Conservation (phyloP, 2,329 filamentous ascomycete species). For the Periconia sp. region DNA sequence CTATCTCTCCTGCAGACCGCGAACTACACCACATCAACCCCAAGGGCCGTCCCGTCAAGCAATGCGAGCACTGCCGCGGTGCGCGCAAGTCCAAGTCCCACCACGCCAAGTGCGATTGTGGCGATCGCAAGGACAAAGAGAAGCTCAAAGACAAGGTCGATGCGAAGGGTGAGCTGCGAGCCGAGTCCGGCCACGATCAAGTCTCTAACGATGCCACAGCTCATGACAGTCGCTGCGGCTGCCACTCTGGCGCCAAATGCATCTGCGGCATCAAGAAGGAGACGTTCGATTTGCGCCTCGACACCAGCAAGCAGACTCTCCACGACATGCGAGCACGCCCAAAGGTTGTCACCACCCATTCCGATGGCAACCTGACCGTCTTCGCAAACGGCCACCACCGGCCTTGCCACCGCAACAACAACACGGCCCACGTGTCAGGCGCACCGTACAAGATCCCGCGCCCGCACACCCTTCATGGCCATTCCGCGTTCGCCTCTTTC, state of each 20-base stretch:
- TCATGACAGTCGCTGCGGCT: constrained; percentile 56
- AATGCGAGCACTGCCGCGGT: constrained; percentile 95
- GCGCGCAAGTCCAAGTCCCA: constrained; percentile 95
- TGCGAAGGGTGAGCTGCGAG: constrained; percentile 44
- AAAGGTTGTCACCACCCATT: constrained; percentile 62
- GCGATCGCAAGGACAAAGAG: constrained; percentile 78
- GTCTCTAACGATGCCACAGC: constrained; percentile 39
- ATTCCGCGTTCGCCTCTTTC: constrained; percentile 34
- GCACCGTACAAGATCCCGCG: constrained; percentile 67
- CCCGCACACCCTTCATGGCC: constrained; percentile 45
- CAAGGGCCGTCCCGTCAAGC: constrained; percentile 95
- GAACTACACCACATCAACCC: constrained; percentile 94
- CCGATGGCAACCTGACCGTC: constrained; percentile 65
- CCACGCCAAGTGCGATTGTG: constrained; percentile 96
- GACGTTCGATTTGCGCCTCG: constrained; percentile 52
- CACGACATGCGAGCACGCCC: constrained; percentile 59
- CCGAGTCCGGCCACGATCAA: constrained; percentile 34
- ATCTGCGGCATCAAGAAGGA: constrained; percentile 67
- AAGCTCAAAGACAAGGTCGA: constrained; percentile 55
- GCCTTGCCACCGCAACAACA: constrained; percentile 69
- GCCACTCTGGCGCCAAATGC: constrained; percentile 65
- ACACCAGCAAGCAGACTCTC: constrained; percentile 52
- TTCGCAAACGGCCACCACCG: constrained; percentile 71
- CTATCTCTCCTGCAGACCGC: constrained; percentile 70
- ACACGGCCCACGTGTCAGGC: constrained; percentile 67